Base-by-base conservation (phyloP, 108 stramenopile species). In the Pseudonitzschia multiseries region DNA sequence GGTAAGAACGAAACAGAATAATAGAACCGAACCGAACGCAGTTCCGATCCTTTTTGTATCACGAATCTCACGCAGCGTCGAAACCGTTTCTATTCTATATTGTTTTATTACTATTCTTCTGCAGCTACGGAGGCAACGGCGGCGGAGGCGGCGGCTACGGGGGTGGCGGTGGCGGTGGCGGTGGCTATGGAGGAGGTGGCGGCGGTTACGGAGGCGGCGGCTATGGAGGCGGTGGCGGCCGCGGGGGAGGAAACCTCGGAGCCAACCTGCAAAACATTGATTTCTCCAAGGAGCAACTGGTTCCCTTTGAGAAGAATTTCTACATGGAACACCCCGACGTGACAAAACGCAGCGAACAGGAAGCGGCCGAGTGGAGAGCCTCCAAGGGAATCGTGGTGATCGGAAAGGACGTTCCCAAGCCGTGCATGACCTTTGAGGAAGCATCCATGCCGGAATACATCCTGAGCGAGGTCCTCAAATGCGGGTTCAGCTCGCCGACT, bases 261-360 rank as follows among this genome's bases (percentile, higher is more conserved):
- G 65, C 83, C 0, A 69, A 68, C 59, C 91, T 94, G 43, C 66
- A 33, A 18, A 69, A 79, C 24, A 93, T 95, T 77, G 88, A 96
- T 73, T 98, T 98, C 75, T 78, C 87, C 75, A 75, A 90, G 28
- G 71, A 82, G 57, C 73, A 93, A 52, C 88, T 98, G 2, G 93
- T 96, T 27, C 81, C 84, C 21, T 99, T 99, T 71, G 98, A 98
- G 78, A 98, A 98, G 79, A 94, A 99, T 71, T 99, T 99, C 72
- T 99, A 99, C 95, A 96, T 98, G 53, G 98, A 99, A 78, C 99
- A 99, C 83, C 99, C 99, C 8, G 96, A 91, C 64, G 98, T 99
- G 10, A 85, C 90, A n/a, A 73, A 76, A 2, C 87, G 98, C 31
- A 72, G 90, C 24, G 95, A 96, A 1, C 65, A 74, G 17, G 97